These are phyloP conservation scores for Penicillium vulpinum DNA, from an alignment of 2,329 filamentous ascomycete species.

Conservation along the genomic window DNA sequence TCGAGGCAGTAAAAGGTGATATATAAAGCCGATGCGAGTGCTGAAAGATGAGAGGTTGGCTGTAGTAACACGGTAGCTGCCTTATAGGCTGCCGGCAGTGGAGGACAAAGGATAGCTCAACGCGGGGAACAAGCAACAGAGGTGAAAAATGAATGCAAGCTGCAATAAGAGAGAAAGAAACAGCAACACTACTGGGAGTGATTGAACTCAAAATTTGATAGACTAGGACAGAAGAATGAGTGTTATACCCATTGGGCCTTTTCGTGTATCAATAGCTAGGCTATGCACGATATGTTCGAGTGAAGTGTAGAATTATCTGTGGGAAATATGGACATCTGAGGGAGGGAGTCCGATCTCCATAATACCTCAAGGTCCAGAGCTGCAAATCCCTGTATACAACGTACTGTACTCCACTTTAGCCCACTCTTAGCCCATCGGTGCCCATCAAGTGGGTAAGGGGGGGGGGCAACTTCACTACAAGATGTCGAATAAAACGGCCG, in stretches of 20 bases:
- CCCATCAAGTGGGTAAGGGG: not conserved
- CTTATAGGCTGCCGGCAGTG: not conserved
- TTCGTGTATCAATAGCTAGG: not conserved
- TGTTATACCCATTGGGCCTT: not conserved
- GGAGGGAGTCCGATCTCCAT: not conserved
- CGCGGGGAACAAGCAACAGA: not conserved
- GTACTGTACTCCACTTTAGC: not conserved
- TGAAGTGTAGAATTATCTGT: not conserved
- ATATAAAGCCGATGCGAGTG: not conserved
- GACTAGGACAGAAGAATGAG: not conserved
- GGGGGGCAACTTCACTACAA: not conserved
- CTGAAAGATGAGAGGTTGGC: not conserved
- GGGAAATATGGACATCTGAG: not conserved
- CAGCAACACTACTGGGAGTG: not conserved
- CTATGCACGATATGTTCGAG: not conserved
- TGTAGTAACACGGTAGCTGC: not conserved
- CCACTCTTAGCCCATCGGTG: not conserved
- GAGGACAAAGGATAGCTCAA: not conserved
- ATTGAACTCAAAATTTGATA: conserved; percentile 7
- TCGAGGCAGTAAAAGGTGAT: not conserved
- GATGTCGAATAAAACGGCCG: not conserved
- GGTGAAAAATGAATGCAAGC: not conserved
- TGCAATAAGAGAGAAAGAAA: not conserved
- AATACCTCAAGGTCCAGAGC: not conserved
- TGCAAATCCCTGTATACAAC: not conserved